A percentile compares a stretch with the other conserved stretches of the same genome.
Evolutionary conservation across 2,329 filamentous ascomycete genomes (phyloP).

Genomic region (Trichoderma asperellum): DNA sequence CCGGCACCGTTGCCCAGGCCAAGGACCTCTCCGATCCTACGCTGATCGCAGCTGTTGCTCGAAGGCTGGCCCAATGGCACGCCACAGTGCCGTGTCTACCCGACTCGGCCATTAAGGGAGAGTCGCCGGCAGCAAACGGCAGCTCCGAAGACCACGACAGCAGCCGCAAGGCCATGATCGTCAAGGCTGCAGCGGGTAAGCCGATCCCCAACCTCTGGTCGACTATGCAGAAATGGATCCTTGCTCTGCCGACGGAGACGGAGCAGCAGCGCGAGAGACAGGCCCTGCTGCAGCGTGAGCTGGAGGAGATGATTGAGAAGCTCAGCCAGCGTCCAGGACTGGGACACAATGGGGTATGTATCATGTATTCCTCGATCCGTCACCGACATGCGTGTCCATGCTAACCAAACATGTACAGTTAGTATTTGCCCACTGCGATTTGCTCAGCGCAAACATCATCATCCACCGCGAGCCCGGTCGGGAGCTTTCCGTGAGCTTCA

Average conservation of each 20-base stretch:
- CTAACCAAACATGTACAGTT: constrained; percentile 54
- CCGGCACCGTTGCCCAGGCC: constrained; percentile 77
- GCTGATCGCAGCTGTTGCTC: constrained; percentile 82
- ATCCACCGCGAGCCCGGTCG: constrained; percentile 57
- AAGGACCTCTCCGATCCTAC: constrained; percentile 75
- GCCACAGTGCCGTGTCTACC: constrained; percentile 66
- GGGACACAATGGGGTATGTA: constrained; percentile 70
- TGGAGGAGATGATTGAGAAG: constrained; percentile 69
- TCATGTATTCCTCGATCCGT: constrained; percentile 35
- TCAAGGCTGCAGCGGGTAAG: constrained; percentile 64
- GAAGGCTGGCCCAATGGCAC: constrained; percentile 90
- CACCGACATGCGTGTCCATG: constrained; percentile 2
- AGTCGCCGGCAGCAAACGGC: constrained; percentile 40
- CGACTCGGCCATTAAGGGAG: constrained; percentile 34
- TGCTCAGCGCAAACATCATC: constrained; percentile 96
- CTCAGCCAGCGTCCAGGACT: constrained; percentile 78
- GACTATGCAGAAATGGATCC: constrained; percentile 94
- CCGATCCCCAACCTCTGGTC: constrained; percentile 90
- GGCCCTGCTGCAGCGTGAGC: constrained; percentile 71
- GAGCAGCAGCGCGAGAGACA: constrained; percentile 70
- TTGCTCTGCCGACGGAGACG: constrained; percentile 76
- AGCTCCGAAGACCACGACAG: constrained; percentile 42
- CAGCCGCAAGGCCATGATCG: constrained; percentile 48
- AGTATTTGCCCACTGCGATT: constrained; percentile 93
- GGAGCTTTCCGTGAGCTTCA: constrained; percentile 66